phyloP scores from a whole-genome alignment of 805 yeast genomes.

The Candida jianshihensis region DNA sequence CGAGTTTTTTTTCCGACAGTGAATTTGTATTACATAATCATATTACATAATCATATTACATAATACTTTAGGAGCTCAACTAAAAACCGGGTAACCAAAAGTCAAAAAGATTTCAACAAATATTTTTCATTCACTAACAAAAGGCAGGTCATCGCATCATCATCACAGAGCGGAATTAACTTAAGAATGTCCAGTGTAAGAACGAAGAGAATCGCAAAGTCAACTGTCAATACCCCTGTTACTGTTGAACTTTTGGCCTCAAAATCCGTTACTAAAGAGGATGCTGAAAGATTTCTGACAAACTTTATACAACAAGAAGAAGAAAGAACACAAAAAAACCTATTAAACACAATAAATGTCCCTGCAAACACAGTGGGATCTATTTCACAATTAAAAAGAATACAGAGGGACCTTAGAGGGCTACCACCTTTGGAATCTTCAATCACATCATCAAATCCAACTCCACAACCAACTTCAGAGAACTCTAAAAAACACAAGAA shows the following conservation, averaged over 20 bases:
- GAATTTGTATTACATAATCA: too few relatives aligned
- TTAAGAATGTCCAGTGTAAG: conserved; percentile 6
- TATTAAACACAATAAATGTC: conserved; percentile 15
- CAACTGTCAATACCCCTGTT: conserved; percentile 21
- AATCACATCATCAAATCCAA: conserved; percentile 7
- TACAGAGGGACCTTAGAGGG: conserved; percentile 75
- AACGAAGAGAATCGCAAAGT: conserved; percentile 16
- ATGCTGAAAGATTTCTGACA: conserved; percentile 40
- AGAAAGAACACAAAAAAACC: conserved; percentile 10
- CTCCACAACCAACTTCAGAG: conserved; percentile 4
- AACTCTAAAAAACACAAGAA: conserved; percentile 15
- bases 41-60: too few relatives aligned
- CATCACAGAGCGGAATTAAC: too few relatives aligned
- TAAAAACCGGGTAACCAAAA: too few relatives aligned
- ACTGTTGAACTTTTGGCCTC: conserved; percentile 12
- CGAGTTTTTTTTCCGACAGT: too few relatives aligned
- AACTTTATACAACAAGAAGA: conserved; percentile 31
- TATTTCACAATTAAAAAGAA: conserved; percentile 56
- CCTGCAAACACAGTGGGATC: conserved; percentile 22
- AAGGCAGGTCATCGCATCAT: too few relatives aligned
- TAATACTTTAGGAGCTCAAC: too few relatives aligned
- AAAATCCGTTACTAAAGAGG: conserved; percentile 27
- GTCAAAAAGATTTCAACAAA: too few relatives aligned
- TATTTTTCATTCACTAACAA: too few relatives aligned
- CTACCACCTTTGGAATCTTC: conserved; percentile 50